These are phyloP conservation scores for Populus pruinosa DNA, from an alignment of 345 rosid genomes.

Conservation along the genomic window DNA sequence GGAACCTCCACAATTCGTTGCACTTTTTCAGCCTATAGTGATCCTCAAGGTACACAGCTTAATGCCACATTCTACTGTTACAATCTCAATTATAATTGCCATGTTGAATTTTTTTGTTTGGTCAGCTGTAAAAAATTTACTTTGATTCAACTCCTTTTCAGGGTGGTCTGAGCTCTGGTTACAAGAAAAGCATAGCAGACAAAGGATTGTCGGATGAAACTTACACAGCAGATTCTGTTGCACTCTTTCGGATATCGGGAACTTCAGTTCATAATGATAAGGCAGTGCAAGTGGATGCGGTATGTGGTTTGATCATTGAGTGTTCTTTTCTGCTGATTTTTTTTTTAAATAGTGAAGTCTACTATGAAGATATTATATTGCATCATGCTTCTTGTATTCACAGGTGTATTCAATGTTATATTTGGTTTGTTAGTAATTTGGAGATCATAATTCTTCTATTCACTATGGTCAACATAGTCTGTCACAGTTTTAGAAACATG, in stretches of 20 bases:
- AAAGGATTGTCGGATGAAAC: constrained; percentile 67
- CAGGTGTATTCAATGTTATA: neutral
- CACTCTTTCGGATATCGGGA: constrained; percentile 84
- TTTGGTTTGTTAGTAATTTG: neutral
- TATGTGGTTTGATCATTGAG: constrained; percentile 28
- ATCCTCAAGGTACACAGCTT: constrained; percentile 69
- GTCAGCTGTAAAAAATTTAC: constrained; percentile 8
- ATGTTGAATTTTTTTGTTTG: constrained; percentile 13
- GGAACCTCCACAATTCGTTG: constrained; percentile 92
- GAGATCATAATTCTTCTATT: neutral
- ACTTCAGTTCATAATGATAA: constrained; percentile 69
- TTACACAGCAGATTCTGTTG: constrained; percentile 61
- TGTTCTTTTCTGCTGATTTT: neutral
- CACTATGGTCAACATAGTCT: too few species aligned
- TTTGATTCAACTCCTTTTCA: constrained; percentile 29
- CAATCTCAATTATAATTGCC: constrained; percentile 1
- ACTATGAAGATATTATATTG: neutral
- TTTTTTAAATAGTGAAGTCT: neutral
- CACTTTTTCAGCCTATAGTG: constrained; percentile 88
- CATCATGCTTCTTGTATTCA: neutral
- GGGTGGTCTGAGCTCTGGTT: constrained; percentile 97
- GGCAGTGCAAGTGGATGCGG: constrained; percentile 80
- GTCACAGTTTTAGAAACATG: too few species aligned
- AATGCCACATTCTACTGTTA: neutral
- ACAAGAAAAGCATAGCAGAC: constrained; percentile 62